phyloP scores from a whole-genome alignment of 805 yeast genomes.

The Barnettozyma populi region DNA sequence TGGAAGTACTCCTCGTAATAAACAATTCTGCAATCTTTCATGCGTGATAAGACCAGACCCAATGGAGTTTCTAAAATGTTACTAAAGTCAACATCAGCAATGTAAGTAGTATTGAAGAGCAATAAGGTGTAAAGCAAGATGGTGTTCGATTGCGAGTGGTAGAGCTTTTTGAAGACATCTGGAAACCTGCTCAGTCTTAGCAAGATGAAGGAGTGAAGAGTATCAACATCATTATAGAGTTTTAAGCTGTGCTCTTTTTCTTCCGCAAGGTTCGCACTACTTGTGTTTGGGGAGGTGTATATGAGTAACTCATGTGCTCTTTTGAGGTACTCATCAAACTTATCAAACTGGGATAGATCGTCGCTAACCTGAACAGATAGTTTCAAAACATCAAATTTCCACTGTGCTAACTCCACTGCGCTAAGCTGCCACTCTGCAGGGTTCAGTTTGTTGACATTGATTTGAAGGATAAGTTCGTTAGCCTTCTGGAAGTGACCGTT shows the following conservation, averaged over 20 bases:
- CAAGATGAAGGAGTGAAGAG: slow-evolving; percentile 5
- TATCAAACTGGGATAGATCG: neutral
- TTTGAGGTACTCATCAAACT: slow-evolving; percentile 8
- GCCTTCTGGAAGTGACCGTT: slow-evolving; percentile 1
- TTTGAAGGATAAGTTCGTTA: slow-evolving; percentile 1
- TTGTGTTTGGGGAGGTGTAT: neutral
- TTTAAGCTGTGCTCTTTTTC: neutral
- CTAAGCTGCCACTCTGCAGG: slow-evolving; percentile 10
- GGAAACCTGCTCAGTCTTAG: slow-evolving; percentile 5
- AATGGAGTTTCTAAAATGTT: neutral
- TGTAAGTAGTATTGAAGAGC: slow-evolving; percentile 5
- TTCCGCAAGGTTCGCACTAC: neutral
- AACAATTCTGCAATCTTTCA: slow-evolving; percentile 1
- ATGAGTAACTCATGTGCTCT: slow-evolving; percentile 4
- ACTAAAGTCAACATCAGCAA: slow-evolving; percentile 1
- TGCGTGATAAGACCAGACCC: neutral
- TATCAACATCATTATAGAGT: neutral
- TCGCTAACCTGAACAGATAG: neutral
- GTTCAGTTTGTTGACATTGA: slow-evolving; percentile 8
- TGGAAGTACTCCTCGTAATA: slow-evolving; percentile 5
- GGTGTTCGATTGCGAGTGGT: neutral
- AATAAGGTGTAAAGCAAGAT: slow-evolving; percentile 5
- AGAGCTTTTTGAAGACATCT: slow-evolving; percentile 9
- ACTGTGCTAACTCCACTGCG: neutral
- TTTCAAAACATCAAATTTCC: slow-evolving; percentile 5